Evolutionary conservation across 2,329 filamentous ascomycete species (phyloP).

Genomic region (Fusarium devonianum): DNA sequence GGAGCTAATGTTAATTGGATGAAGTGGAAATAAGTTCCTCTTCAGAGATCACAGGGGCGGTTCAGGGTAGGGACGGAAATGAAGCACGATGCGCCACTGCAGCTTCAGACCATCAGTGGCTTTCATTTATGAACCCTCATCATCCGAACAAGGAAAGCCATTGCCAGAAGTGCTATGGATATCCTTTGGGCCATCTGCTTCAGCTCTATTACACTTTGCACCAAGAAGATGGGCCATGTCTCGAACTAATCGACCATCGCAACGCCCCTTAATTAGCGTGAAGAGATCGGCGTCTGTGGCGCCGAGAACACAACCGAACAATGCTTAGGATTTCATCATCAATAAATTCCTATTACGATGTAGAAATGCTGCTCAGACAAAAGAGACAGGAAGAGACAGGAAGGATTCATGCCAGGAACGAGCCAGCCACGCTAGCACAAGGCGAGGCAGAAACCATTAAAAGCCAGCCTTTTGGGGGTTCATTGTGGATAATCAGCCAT

Average conservation of each 20-base stretch:
- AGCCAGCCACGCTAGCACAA: conserved; percentile 5
- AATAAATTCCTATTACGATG: not conserved
- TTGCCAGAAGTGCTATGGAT: too few relatives aligned
- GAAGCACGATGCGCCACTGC: not conserved
- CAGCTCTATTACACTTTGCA: not conserved
- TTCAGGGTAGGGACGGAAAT: conserved; percentile 8
- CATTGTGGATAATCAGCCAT: conserved; percentile 11
- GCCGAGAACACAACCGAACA: too few relatives aligned
- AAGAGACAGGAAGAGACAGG: not conserved
- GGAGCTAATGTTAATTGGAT: not conserved
- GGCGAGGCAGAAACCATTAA: not conserved
- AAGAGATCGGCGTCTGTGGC: too few relatives aligned
- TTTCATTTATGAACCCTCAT: conserved; percentile 1
- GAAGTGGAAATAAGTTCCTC: conserved; percentile 6
- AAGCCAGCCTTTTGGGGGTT: conserved; percentile 1
- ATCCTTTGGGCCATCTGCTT: too few relatives aligned
- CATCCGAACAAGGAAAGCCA: not conserved
- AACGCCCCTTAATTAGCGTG: not conserved
- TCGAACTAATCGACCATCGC: not conserved
- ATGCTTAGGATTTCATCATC: too few relatives aligned
- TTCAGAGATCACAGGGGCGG: not conserved
- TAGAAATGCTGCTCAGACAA: conserved; percentile 1
- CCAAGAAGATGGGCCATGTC: not conserved
- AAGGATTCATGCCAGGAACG: not conserved
- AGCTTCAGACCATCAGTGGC: not conserved